Percentiles rank a stretch among this genome's conserved stretches.
Conservation (phyloP, 768 basidiomycete genomes). For the Macrolepiota dolichaula region DNA sequence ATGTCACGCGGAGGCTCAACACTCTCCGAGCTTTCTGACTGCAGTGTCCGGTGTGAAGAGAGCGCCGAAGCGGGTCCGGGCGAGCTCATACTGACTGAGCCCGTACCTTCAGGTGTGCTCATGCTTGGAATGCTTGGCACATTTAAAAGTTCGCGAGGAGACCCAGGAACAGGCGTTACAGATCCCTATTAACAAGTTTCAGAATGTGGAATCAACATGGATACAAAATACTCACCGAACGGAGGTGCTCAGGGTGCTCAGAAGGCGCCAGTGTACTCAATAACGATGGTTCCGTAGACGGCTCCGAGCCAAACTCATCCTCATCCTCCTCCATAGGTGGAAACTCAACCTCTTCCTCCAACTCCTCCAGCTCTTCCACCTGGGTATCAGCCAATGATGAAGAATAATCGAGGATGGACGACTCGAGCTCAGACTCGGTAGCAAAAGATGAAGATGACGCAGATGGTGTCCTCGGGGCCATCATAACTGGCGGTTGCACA, state of each 20-base stretch:
- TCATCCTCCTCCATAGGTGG: slow-evolving; percentile 13
- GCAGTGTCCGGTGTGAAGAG: slow-evolving; percentile 22
- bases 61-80: slow-evolving; percentile 27
- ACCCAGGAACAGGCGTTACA: slow-evolving; percentile 19
- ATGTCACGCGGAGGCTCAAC: slow-evolving; percentile 43
- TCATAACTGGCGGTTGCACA: not conserved
- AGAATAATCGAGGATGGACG: slow-evolving; percentile 21
- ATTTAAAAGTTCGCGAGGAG: slow-evolving; percentile 9
- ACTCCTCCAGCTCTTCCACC: slow-evolving; percentile 15
- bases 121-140: slow-evolving; percentile 20
- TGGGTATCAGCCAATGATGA: slow-evolving; percentile 30
- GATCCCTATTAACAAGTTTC: slow-evolving; percentile 9
- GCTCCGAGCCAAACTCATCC: slow-evolving; percentile 16
- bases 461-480: slow-evolving; percentile 30
- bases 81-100: slow-evolving; percentile 35
- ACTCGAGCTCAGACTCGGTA: slow-evolving; percentile 37
- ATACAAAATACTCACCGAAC: slow-evolving; percentile 30
- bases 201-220: slow-evolving; percentile 3
- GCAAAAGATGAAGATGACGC: slow-evolving; percentile 31
- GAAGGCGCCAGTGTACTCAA: slow-evolving; percentile 39
- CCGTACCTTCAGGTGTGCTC: slow-evolving; percentile 29
- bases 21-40: slow-evolving; percentile 33
- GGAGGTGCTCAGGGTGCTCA: slow-evolving; percentile 4
- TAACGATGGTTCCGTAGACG: slow-evolving; percentile 56
- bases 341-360: slow-evolving; percentile 10